Conservation (phyloP, 2,329 filamentous ascomycete genomes). For the Claviceps citrina region DNA sequence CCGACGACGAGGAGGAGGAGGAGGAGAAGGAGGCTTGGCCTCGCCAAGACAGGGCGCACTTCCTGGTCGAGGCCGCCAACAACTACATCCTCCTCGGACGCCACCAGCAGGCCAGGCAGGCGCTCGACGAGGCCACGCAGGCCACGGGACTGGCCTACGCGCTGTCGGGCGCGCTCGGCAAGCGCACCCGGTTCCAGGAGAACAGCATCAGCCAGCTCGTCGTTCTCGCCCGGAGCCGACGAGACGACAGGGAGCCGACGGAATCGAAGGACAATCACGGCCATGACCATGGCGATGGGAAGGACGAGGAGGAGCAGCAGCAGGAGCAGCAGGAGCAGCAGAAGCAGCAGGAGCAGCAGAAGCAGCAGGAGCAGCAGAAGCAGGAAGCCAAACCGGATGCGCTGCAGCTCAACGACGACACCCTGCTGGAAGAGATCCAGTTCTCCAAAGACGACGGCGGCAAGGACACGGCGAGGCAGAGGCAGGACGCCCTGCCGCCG, state of each 20-base stretch:
- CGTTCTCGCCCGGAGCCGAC: constrained; percentile 66
- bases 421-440: constrained; percentile 71
- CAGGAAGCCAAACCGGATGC: constrained; percentile 41
- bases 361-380: neutral
- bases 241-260: constrained; percentile 16
- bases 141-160: constrained; percentile 64
- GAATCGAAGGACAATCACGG: constrained; percentile 5
- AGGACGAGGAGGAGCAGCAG: neutral
- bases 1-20: no score
- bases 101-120: constrained; percentile 57
- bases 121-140: constrained; percentile 51
- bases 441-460: constrained; percentile 46
- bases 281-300: constrained; percentile 10
- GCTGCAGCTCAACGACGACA: constrained; percentile 78
- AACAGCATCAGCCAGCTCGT: constrained; percentile 76
- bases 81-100: constrained; percentile 73
- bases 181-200: constrained; percentile 66
- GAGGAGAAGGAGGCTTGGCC: constrained; percentile 27
- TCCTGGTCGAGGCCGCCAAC: constrained; percentile 67
- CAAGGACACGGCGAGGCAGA: constrained; percentile 20
- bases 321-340: no score
- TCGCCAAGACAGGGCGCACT: constrained; percentile 44
- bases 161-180: constrained; percentile 74
- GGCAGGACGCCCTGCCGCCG: constrained; percentile 34
- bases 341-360: no score